These are phyloP conservation scores for Ceriops tagal DNA, from an alignment of 345 rosid species.

Conservation along the genomic window DNA sequence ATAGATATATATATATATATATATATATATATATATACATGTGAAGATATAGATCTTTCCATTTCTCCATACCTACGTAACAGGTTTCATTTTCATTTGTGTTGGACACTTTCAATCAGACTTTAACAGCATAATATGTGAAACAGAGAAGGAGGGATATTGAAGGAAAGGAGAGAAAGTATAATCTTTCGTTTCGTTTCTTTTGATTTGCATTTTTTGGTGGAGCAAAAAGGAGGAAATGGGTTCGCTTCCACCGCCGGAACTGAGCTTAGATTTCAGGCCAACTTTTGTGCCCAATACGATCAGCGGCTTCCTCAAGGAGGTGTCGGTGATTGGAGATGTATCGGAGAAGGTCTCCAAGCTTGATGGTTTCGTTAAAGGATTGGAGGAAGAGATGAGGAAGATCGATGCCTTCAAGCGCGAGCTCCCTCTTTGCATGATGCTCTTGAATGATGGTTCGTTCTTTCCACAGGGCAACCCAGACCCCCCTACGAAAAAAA, in stretches of 20 bases:
- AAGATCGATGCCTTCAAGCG: conserved; percentile 79
- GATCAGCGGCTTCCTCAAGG: conserved; percentile 48
- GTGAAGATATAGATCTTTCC: conserved; percentile 28
- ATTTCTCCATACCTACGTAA: conserved; percentile 10
- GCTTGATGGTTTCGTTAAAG: conserved; percentile 48
- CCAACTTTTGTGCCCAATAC: conserved; percentile 46
- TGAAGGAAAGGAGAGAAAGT: background rate
- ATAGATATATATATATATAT: no score
- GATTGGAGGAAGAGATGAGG: conserved; percentile 66
- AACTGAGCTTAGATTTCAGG: conserved; percentile 68
- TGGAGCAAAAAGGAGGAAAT: conserved; percentile 17
- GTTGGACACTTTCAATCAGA: background rate
- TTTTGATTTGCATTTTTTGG: background rate
- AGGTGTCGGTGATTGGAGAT: conserved; percentile 44
- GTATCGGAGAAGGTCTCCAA: conserved; percentile 39
- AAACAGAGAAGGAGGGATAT: background rate
- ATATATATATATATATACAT: conserved; percentile 18
- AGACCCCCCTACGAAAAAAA: no score
- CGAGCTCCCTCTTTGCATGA: conserved; percentile 82
- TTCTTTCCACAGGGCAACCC: conserved; percentile 2
- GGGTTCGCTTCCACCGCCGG: conserved; percentile 54
- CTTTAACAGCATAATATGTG: background rate
- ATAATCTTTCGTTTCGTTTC: no score
- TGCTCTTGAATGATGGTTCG: conserved; percentile 76
- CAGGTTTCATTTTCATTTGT: background rate